Base-by-base conservation (phyloP, 2,329 filamentous ascomycete genomes). In the Proliferodiscus dingleyae region DNA sequence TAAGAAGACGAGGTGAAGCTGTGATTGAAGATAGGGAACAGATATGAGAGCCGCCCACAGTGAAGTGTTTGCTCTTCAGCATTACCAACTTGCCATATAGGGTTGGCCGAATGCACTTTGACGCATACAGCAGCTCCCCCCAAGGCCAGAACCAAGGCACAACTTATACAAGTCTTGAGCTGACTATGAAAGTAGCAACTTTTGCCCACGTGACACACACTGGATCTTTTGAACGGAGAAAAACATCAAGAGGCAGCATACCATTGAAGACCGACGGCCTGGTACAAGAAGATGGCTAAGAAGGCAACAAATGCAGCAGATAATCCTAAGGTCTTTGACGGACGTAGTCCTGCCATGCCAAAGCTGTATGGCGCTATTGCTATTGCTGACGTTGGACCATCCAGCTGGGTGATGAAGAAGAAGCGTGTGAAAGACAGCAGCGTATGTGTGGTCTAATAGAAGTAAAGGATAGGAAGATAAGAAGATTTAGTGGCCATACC, bases 251-350 rank as follows among this genome's bases (percentile, higher is more conserved):
- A 19, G 22, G 37, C 16, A 9, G 39, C 58, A 51, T 55, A 59
- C 56, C 56, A 53, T 41, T 37, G 32, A n/a, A 6, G 26, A 23
- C 54, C 21, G 13, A 41, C 33, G 28, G 45, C 45, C 46, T 55
- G 49, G 43, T 56, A 57, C 10, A 53, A n/a, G 11, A 51, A 6
- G 38, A 53, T 30, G 18, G 43, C 51, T 43, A 56, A 10, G 15
- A 60, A 33, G 19, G 49, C 51, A 36, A 51, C 32, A 13, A 55
- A 30, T 28, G 46, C 37, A 16, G 43, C 38, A 33, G 48, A 10
- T 7, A 53, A 8, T 7, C 32, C 39, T n/a, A 28, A 41, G 30
- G 40, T 46, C n/a, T 37, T 33, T 16, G 22, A 6, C 29, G 36
- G 38, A 11, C 30, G 22, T 24, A 46, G 50, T 43, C 46, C 47